Base-by-base conservation (phyloP, 495 filamentous ascomycete genomes). In the Penicillium fimorum region DNA sequence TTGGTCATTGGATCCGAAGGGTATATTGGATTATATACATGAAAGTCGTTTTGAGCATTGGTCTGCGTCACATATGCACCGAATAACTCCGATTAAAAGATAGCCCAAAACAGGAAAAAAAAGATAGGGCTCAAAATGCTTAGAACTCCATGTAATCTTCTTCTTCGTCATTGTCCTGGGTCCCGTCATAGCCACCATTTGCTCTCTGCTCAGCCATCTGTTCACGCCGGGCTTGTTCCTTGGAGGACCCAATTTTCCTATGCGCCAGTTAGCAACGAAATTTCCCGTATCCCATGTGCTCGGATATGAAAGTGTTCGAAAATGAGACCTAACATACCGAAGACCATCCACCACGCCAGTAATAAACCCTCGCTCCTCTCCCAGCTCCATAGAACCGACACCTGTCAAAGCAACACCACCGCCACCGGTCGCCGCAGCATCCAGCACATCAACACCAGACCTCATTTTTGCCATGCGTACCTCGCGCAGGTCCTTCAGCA, bases 401-500 rank as follows among this genome's bases (percentile, higher is more conserved):
- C 92, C 92, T 6, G 87, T 88, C 74, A 98, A 70, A 37, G 83
- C 83, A 24, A 89, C 79, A 43, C 90, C 82, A 18, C 87, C 89
- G 2, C 83, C 88, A n/a, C 68, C 75, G 13, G 57, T 68, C 37
- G 77, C 67, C 3, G 84, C 81, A 13, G 84, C 84, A 65, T 93
- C 86, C 40, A 96, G 67, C 7, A 82, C 76, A 49, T 82, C 82
- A 20, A 90, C 81, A 25, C 87, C 88, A 20, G 82, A 82, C 49
- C 94, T 76, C 76, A 96, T 85, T 78, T 97, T 98, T 32, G 90
- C 87, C 73, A 90, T 88, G 32, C 95, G 75, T 50, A 95, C 89
- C 75, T 97, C 94, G 30, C 92, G 76, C 55, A 98, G 69, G 66
- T 95, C 91, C 55, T 93, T 77, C 65, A 98, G 61, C 58, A 96